phyloP scores from a whole-genome alignment of 257 asterid genomes.

The Solanum peruvianum region DNA sequence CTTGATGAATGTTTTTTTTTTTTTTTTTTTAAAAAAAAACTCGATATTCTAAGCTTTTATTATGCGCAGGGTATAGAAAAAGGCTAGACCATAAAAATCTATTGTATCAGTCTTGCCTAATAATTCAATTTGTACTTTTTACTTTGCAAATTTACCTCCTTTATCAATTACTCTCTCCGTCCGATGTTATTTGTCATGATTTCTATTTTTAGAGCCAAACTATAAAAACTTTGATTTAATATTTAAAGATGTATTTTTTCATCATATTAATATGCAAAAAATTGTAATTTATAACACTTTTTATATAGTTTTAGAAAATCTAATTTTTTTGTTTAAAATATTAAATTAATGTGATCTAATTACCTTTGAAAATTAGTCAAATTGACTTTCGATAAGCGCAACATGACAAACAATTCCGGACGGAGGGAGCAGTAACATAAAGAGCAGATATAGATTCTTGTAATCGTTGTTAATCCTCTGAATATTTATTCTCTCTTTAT shows the following conservation, averaged over 20 bases:
- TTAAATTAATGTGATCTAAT: too few species aligned
- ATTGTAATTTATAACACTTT: too few species aligned
- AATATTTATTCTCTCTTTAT: background rate
- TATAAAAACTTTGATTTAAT: too few species aligned
- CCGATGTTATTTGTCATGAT: too few species aligned
- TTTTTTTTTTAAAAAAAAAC: fast-evolving
- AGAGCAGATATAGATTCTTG: background rate
- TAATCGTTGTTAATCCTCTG: background rate
- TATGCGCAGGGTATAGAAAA: background rate
- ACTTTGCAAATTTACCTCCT: background rate
- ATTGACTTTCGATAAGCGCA: too few species aligned
- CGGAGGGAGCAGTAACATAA: background rate
- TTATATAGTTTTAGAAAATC: too few species aligned
- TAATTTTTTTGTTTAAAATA: too few species aligned
- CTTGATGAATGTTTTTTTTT: background rate
- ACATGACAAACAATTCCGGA: too few species aligned
- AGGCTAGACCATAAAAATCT: background rate
- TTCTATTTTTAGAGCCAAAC: too few species aligned
- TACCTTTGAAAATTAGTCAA: too few species aligned
- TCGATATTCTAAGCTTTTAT: fast-evolving
- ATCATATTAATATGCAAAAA: too few species aligned
- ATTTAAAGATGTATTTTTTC: too few species aligned
- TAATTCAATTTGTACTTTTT: background rate
- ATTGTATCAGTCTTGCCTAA: background rate
- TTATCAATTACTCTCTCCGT: background rate